A percentile compares a stretch with the other conserved stretches of the same genome.
These are phyloP conservation scores for Lagenidium giganteum DNA, from an alignment of 352 stramenopile genomes.

Conservation along the genomic window DNA sequence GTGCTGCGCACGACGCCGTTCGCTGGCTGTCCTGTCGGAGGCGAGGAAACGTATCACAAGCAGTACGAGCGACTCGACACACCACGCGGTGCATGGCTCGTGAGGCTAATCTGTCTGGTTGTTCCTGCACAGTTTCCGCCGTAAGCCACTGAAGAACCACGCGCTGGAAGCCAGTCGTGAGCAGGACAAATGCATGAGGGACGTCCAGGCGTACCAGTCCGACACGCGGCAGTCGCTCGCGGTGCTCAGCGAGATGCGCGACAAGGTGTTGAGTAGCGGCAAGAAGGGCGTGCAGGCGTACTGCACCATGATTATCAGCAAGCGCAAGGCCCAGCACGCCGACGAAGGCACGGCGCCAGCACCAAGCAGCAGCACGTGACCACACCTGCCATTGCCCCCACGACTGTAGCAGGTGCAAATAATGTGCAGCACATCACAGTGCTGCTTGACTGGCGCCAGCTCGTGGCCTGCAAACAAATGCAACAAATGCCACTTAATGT, in stretches of 20 bases:
- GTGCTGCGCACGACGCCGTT: conserved; percentile 72
- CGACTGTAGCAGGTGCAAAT: too few species aligned
- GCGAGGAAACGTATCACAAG: conserved; percentile 79
- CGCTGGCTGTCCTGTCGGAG: conserved; percentile 61
- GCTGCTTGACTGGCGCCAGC: background rate
- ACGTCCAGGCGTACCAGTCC: conserved; percentile 56
- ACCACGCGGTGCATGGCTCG: too few species aligned
- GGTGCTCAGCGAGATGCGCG: conserved; percentile 47
- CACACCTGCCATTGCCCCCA: too few species aligned
- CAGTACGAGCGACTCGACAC: conserved; percentile 52
- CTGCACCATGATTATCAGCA: conserved; percentile 56
- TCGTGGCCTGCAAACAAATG: background rate
- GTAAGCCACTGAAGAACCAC: conserved; percentile 37
- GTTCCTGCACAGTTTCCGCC: conserved; percentile 33
- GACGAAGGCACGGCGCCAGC: conserved; percentile 16
- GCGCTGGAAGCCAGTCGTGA: conserved; percentile 36
- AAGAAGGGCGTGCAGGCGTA: conserved; percentile 72
- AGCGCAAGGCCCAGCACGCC: conserved; percentile 31
- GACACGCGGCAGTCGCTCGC: conserved; percentile 53
- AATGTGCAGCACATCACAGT: too few species aligned
- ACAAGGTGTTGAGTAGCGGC: conserved; percentile 64
- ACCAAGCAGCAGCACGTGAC: conserved; percentile 1
- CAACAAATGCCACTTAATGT: background rate
- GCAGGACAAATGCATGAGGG: conserved; percentile 46
- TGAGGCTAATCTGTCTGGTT: background rate